Base-by-base conservation (phyloP, 1,284 basidiomycete species). In the Papiliotrema flavescens region DNA sequence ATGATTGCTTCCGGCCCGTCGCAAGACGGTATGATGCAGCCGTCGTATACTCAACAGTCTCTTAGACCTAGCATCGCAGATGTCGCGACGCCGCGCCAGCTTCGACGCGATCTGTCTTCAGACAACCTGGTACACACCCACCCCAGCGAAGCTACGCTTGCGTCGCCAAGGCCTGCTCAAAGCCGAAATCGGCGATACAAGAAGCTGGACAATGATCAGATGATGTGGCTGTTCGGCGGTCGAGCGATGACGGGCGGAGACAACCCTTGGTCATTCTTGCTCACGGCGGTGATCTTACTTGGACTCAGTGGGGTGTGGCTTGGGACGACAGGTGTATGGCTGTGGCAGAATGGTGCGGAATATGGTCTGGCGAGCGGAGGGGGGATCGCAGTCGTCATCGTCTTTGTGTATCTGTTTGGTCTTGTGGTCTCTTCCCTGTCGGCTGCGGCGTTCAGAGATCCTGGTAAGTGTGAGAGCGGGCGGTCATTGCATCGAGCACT, bases 161-260 rank as follows among this genome's bases (percentile, higher is more conserved):
- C 14, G 8, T 34, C 49, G 20, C 54, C 7, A 22, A 28, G 22
- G 36, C 43, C 9, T 23, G 26, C n/a, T n/a, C 45, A 49, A 15
- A 48, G 19, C 26, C 42, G 51, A 20, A 32, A 44, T 17, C 26
- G 61, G 36, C 53, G 55, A 26, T 66, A 65, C 50, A 46, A 60
- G 36, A 36, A 47, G 13, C 57, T 64, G 24, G 61, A 61, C 22
- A 69, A 69, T 50, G 61, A 62, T 11, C 52, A 65, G 40, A 67
- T 64, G 19, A 80, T 78, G n/a, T 94, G 89, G 74, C 86, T 87
- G 67, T 78, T 86, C 49, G 65, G 79, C 0, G 93, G 92, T 0
- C 80, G 79, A 51, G 55, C 90, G 14, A 76, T 95, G 61, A 88
- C 87, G 0, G 90, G 90, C n/a, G 89, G 89, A 3, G 92, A 95